Conservation (phyloP, 495 filamentous ascomycete species). For the Lineolata rhizophorae region DNA sequence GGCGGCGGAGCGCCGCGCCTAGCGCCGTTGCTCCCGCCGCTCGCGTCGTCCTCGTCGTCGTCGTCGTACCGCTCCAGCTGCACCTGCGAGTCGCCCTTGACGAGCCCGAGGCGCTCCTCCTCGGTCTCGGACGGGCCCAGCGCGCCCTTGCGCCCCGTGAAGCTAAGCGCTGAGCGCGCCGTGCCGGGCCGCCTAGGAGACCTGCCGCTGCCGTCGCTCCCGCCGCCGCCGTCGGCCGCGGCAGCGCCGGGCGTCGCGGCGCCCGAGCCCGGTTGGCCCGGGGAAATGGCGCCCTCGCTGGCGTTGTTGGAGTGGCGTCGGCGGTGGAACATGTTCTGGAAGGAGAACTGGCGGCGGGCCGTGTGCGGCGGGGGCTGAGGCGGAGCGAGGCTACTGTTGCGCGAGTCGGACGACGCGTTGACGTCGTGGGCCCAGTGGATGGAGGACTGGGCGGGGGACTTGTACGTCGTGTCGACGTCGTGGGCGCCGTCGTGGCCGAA, state of each 20-base stretch:
- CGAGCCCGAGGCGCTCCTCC: constrained; percentile 73
- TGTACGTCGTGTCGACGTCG: constrained; percentile 27
- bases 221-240: too few relatives aligned
- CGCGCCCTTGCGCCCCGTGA: constrained; percentile 23
- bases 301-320: constrained; percentile 4
- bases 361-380: constrained; percentile 26
- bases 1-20: too few relatives aligned
- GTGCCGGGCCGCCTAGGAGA: too few relatives aligned
- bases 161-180: constrained; percentile 19
- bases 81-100: constrained; percentile 42
- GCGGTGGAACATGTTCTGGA: constrained; percentile 54
- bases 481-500: too few relatives aligned
- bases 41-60: too few relatives aligned
- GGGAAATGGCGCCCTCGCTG: too few relatives aligned
- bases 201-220: too few relatives aligned
- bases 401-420: constrained; percentile 10
- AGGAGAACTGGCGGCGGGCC: constrained; percentile 61
- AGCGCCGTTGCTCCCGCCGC: too few relatives aligned
- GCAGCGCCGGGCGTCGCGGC: too few relatives aligned
- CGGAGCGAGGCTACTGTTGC: constrained; percentile 18
- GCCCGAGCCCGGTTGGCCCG: too few relatives aligned
- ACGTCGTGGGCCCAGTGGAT: constrained; percentile 22
- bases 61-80: constrained; percentile 12
- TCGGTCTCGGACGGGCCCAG: constrained; percentile 41
- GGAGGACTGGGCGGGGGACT: constrained; percentile 23